Conservation (phyloP, 305 asterid species). For the Rubia peregrina region DNA sequence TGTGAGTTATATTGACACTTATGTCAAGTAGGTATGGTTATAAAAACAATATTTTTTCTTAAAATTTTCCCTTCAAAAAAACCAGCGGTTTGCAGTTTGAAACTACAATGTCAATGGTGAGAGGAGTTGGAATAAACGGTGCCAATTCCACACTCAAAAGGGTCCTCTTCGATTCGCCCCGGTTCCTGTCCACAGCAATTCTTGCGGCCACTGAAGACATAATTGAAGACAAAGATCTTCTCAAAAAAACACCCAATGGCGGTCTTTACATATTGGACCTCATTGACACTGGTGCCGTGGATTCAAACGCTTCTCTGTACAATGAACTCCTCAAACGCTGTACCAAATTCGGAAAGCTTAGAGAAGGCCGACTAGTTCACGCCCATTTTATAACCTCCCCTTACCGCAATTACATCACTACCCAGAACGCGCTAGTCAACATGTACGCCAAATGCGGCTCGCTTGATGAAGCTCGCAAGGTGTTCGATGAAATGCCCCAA, state of each 20-base stretch:
- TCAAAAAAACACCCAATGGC: constrained; percentile 38
- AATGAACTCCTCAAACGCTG: constrained; percentile 54
- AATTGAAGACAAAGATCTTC: constrained; percentile 49
- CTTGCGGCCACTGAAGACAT: constrained; percentile 25
- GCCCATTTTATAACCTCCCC: constrained; percentile 45
- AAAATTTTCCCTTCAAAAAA: no score
- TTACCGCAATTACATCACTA: constrained; percentile 30
- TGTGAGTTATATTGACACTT: no score
- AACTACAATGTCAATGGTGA: not conserved
- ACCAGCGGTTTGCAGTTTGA: not conserved
- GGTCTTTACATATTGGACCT: constrained; percentile 55
- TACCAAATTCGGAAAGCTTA: constrained; percentile 41
- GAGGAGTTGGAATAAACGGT: not conserved
- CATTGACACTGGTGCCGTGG: constrained; percentile 47
- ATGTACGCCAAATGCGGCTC: constrained; percentile 60
- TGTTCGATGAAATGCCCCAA: constrained; percentile 64
- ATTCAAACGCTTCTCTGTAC: constrained; percentile 46
- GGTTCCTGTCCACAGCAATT: not conserved
- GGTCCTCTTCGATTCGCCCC: not conserved
- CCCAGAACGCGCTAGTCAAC: constrained; percentile 42
- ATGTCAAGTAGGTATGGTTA: no score
- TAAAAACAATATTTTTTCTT: no score
- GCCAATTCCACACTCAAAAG: constrained; percentile 4
- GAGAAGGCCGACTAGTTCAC: constrained; percentile 52
- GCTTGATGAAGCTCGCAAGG: constrained; percentile 50